Percentiles rank a stretch among this genome's conserved stretches.
Evolutionary conservation across 495 filamentous ascomycete species (phyloP).

Genomic region (Daldinia decipiens): DNA sequence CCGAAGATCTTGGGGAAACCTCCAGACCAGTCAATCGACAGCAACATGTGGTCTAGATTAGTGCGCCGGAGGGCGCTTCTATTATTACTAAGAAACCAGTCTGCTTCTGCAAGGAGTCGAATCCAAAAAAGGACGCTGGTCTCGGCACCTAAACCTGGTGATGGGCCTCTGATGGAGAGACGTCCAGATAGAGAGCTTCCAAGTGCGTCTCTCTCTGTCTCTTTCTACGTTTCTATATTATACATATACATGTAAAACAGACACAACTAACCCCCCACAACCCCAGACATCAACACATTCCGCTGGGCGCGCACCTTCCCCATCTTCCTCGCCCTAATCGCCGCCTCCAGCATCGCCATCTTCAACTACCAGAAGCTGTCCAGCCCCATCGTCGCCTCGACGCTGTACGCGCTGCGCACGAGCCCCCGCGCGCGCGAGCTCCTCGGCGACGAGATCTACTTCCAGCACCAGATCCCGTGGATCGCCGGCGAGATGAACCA

Average conservation of each 20-base stretch:
- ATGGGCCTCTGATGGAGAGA: slow-evolving; percentile 81
- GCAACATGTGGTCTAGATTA: slow-evolving; percentile 54
- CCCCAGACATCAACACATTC: slow-evolving; percentile 49
- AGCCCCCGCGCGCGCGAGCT: slow-evolving; percentile 75
- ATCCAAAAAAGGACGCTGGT: slow-evolving; percentile 52
- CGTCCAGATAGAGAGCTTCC: slow-evolving; percentile 85
- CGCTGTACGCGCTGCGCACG: slow-evolving; percentile 89
- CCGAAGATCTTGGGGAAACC: slow-evolving; percentile 23
- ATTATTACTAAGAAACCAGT: slow-evolving; percentile 32
- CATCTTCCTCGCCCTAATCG: slow-evolving; percentile 67
- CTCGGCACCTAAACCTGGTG: slow-evolving; percentile 60
- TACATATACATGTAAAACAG: not conserved
- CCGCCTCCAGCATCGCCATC: slow-evolving; percentile 76
- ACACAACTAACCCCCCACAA: not conserved
- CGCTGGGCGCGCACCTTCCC: slow-evolving; percentile 63
- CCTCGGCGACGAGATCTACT: slow-evolving; percentile 94
- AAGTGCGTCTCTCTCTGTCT: slow-evolving; percentile 47
- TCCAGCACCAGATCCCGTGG: slow-evolving; percentile 87
- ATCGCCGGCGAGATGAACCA: slow-evolving; percentile 94
- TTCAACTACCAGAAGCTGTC: slow-evolving; percentile 99
- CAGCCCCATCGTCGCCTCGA: slow-evolving; percentile 81
- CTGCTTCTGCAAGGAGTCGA: slow-evolving; percentile 23
- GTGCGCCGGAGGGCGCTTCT: slow-evolving; percentile 47
- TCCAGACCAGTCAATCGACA: slow-evolving; percentile 18
- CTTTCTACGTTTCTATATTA: not conserved